Conservation (phyloP, 768 basidiomycete genomes). For the Gymnopilus dilepis region DNA sequence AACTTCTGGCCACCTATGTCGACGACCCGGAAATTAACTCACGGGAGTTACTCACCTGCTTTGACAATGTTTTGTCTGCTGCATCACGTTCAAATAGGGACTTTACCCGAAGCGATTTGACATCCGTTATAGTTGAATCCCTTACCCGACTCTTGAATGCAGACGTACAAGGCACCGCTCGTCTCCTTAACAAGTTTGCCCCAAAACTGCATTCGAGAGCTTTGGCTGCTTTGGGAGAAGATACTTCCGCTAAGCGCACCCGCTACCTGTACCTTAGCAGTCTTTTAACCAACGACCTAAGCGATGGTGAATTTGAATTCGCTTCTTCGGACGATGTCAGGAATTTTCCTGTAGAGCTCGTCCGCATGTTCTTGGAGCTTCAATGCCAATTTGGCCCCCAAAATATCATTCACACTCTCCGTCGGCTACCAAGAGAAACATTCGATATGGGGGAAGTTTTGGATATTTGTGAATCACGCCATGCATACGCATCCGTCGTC, state of each 20-base stretch:
- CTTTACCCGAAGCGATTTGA: slow-evolving; percentile 59
- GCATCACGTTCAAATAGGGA: slow-evolving; percentile 54
- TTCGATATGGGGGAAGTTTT: slow-evolving; percentile 64
- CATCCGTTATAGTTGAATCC: slow-evolving; percentile 55
- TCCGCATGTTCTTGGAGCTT: slow-evolving; percentile 69
- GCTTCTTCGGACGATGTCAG: slow-evolving; percentile 39
- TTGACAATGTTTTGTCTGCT: slow-evolving; percentile 63
- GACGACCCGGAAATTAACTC: slow-evolving; percentile 69
- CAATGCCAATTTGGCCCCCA: slow-evolving; percentile 75
- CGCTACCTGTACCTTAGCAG: slow-evolving; percentile 80
- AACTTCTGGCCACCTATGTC: slow-evolving; percentile 74
- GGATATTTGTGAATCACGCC: slow-evolving; percentile 67
- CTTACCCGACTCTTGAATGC: slow-evolving; percentile 68
- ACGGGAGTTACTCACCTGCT: slow-evolving; percentile 65
- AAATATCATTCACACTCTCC: slow-evolving; percentile 65
- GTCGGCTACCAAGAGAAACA: slow-evolving; percentile 53
- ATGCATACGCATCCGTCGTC: slow-evolving; percentile 76
- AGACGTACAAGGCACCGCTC: slow-evolving; percentile 70
- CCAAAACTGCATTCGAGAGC: slow-evolving; percentile 72
- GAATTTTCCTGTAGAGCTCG: slow-evolving; percentile 54
- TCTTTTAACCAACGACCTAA: slow-evolving; percentile 62
- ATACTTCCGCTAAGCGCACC: slow-evolving; percentile 45
- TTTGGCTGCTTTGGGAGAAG: slow-evolving; percentile 51
- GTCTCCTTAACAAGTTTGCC: slow-evolving; percentile 69
- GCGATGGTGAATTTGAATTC: slow-evolving; percentile 46